phyloP scores from a whole-genome alignment of 257 asterid species.

The Nicotiana obtusifolia region DNA sequence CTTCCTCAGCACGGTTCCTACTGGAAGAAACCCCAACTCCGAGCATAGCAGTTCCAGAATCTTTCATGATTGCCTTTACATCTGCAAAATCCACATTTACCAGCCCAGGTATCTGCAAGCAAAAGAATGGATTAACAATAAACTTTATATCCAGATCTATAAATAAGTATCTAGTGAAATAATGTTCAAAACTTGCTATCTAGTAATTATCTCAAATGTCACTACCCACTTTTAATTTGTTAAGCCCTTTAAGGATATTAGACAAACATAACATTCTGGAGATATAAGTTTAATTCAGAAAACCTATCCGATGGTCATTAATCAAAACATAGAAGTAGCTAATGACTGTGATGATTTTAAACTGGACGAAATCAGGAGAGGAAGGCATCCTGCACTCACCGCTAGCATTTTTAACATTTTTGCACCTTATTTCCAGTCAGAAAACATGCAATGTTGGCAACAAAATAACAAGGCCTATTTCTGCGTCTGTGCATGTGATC shows the following conservation, averaged over 20 bases:
- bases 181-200: not conserved
- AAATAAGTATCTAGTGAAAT: not conserved
- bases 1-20: conserved; percentile 98
- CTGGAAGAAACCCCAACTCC: conserved; percentile 98
- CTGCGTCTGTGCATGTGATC: too few species aligned
- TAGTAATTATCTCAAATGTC: not conserved
- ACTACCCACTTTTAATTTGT: not conserved
- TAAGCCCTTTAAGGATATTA: not conserved
- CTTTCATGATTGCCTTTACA: conserved; percentile 98
- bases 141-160: not conserved
- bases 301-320: not conserved
- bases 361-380: not conserved
- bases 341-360: too few species aligned
- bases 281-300: not conserved
- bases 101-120: conserved; percentile 85
- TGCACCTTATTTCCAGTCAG: not conserved
- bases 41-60: conserved; percentile 96
- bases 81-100: conserved; percentile 98
- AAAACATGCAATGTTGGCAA: not conserved
- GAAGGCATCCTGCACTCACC: not conserved
- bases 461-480: not conserved
- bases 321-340: not conserved
- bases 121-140: not conserved
- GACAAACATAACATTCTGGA: not conserved
- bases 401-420: not conserved